Evolutionary conservation across 352 stramenopile genomes (phyloP).

Genomic region (Lagenidium giganteum): DNA sequence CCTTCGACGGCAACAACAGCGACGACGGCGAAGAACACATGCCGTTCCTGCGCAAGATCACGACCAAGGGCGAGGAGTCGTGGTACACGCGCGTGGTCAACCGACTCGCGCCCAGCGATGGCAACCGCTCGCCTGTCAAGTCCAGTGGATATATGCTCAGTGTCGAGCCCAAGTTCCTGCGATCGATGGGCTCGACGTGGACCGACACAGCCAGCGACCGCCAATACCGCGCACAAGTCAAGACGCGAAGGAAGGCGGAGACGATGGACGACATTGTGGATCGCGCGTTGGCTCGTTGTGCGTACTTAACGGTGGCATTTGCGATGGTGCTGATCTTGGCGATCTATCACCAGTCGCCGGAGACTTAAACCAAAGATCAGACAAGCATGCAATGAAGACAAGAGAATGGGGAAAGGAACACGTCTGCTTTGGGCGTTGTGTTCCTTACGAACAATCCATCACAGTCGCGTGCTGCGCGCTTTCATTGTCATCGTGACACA

Average conservation of each 20-base stretch:
- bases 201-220: no score
- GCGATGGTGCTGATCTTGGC: slow-evolving; percentile 29
- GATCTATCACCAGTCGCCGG: slow-evolving; percentile 22
- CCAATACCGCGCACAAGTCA: slow-evolving; percentile 5
- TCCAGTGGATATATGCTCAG: slow-evolving; percentile 5
- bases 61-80: not conserved
- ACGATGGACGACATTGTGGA: slow-evolving; percentile 33
- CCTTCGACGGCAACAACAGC: not conserved
- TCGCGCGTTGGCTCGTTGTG: slow-evolving; percentile 25
- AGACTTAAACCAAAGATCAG: no score
- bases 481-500: slow-evolving; percentile 6
- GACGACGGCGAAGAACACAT: slow-evolving; percentile 12
- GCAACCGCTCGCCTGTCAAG: no score
- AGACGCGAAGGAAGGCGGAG: slow-evolving; percentile 23
- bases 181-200: no score
- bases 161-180: slow-evolving; percentile 22
- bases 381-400: no score
- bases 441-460: no score
- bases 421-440: no score
- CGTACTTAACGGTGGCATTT: slow-evolving; percentile 22
- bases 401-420: no score
- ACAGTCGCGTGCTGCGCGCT: not conserved
- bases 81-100: slow-evolving; percentile 2
- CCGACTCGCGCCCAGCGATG: no score
- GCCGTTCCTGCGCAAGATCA: slow-evolving; percentile 1